Conservation (phyloP, 805 yeast species). For the Candida argentea region DNA sequence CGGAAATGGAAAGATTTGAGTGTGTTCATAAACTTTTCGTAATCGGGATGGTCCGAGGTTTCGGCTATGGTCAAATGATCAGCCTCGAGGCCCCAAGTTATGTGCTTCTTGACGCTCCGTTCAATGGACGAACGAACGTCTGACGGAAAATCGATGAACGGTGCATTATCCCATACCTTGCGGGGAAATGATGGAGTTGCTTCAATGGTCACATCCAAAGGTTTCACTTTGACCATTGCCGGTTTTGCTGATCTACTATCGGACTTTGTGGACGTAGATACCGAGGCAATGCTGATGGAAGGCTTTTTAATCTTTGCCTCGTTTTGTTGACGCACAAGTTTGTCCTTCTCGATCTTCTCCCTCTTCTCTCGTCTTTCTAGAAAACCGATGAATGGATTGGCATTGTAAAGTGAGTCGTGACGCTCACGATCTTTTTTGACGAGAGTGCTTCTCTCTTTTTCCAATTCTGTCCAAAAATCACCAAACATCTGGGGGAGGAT, state of each 20-base stretch:
- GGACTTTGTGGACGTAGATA: conserved; percentile 8
- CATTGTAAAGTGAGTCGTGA: conserved; percentile 46
- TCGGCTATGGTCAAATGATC: conserved; percentile 3
- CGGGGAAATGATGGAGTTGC: conserved; percentile 24
- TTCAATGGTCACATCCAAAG: conserved; percentile 1
- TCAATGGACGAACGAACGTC: conserved; percentile 58
- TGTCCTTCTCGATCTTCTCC: conserved; percentile 36
- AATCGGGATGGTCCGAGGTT: background rate
- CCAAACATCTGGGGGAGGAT: conserved; percentile 78
- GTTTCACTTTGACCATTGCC: background rate
- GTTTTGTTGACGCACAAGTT: conserved; percentile 33
- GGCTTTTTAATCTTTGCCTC: conserved; percentile 42
- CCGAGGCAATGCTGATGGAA: conserved; percentile 28
- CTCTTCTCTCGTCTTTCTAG: conserved; percentile 44
- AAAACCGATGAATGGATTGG: conserved; percentile 68
- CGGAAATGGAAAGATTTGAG: conserved; percentile 52
- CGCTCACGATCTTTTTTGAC: conserved; percentile 33
- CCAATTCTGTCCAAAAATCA: conserved; percentile 67
- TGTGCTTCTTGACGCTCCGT: conserved; percentile 43
- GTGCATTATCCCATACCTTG: conserved; percentile 64
- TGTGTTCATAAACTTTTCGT: conserved; percentile 1
- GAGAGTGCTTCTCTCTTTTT: conserved; percentile 44
- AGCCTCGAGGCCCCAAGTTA: conserved; percentile 38
- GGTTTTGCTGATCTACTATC: conserved; percentile 2
- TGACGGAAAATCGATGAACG: conserved; percentile 57